Percentiles rank a stretch among this genome's conserved stretches.
Evolutionary conservation across 768 basidiomycete genomes (phyloP).

Genomic region (Psilocybe cyanescens): DNA sequence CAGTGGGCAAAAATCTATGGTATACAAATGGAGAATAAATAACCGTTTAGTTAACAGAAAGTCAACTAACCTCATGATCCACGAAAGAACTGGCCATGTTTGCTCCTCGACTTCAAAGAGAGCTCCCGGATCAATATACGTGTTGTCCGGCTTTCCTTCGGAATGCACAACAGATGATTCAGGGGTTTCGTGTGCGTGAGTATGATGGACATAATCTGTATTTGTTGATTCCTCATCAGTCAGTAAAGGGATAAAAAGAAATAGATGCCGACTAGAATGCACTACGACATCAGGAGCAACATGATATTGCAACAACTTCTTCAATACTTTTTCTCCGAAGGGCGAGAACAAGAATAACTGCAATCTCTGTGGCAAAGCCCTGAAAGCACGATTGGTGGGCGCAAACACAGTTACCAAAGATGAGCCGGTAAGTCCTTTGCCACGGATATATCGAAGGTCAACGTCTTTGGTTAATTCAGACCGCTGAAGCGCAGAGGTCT

Average conservation of each 20-base stretch:
- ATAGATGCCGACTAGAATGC: conserved; percentile 45
- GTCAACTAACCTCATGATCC: background rate
- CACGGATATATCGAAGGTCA: conserved; percentile 47
- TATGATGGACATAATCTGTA: conserved; percentile 17
- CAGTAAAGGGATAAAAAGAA: conserved; percentile 7
- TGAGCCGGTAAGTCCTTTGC: conserved; percentile 46
- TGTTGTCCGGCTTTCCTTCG: background rate
- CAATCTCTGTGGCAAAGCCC: conserved; percentile 52
- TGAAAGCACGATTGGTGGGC: conserved; percentile 54
- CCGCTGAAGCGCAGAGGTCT: conserved; percentile 64
- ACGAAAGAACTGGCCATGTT: background rate
- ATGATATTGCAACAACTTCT: conserved; percentile 63
- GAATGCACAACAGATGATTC: background rate
- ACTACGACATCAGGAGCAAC: conserved; percentile 52
- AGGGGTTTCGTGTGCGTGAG: background rate
- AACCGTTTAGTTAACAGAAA: background rate
- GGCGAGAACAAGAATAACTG: conserved; percentile 63
- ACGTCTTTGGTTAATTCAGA: conserved; percentile 46
- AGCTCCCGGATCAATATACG: background rate
- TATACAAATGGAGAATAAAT: too few relatives aligned
- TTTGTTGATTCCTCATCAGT: conserved; percentile 20
- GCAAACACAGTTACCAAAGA: conserved; percentile 57
- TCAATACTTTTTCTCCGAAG: conserved; percentile 51
- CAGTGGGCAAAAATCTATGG: background rate
- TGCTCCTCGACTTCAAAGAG: background rate